Evolutionary conservation across 495 filamentous ascomycete species (phyloP).

Genomic region (Neurospora sp.): DNA sequence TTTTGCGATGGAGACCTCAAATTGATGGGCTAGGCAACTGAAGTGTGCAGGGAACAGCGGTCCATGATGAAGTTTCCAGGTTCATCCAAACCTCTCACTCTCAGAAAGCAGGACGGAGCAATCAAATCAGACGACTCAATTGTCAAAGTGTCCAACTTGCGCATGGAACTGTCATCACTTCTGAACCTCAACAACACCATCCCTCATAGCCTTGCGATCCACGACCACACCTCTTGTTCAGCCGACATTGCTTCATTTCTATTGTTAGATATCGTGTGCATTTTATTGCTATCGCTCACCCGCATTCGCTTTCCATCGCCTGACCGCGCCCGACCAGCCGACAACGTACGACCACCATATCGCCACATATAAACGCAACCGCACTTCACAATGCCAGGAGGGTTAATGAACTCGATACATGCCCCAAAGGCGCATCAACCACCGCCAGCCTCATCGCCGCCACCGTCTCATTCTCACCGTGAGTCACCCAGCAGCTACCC

Average conservation of each 20-base stretch:
- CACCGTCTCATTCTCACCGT: neutral
- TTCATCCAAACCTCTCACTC: neutral
- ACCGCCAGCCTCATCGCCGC: neutral
- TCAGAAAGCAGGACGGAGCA: neutral
- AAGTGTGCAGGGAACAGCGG: neutral
- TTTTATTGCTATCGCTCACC: neutral
- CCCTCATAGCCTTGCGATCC: neutral
- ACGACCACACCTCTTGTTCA: neutral
- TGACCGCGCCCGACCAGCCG: neutral
- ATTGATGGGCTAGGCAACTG: neutral
- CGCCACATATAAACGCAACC: neutral
- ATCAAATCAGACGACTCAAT: neutral
- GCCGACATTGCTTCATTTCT: neutral
- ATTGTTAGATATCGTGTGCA: neutral
- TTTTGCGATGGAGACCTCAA: neutral
- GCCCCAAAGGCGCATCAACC: neutral
- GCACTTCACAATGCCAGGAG: neutral
- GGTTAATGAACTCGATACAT: neutral
- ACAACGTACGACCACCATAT: neutral
- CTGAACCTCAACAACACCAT: neutral
- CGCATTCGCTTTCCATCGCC: neutral
- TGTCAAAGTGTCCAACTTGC: neutral
- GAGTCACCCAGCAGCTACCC: neutral
- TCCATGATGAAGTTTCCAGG: neutral
- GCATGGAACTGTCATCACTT: neutral